These are phyloP conservation scores for Mimosa bimucronata DNA, from an alignment of 306 rosid species.

Conservation along the genomic window DNA sequence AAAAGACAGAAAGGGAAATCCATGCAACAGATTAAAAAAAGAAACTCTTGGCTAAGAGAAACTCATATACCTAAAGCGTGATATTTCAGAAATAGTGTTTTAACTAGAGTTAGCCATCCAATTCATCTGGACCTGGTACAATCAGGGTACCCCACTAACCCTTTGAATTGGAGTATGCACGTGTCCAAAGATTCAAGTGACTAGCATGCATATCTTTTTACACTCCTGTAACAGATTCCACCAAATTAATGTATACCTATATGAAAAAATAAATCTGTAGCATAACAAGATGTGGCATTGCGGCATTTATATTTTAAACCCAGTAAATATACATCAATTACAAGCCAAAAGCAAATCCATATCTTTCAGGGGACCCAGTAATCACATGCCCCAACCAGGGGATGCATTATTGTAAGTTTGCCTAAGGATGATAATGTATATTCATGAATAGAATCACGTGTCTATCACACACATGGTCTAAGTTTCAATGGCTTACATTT, in stretches of 20 bases:
- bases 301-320: not conserved
- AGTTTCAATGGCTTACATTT: constrained; percentile 57
- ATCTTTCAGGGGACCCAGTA: not conserved
- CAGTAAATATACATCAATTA: not conserved
- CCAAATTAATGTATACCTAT: not conserved
- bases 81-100: not conserved
- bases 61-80: not conserved
- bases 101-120: not conserved
- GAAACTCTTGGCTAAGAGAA: not conserved
- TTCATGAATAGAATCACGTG: constrained; percentile 13
- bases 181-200: not conserved
- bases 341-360: constrained; percentile 11
- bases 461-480: constrained; percentile 14
- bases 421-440: constrained; percentile 3
- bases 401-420: not conserved
- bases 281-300: not conserved
- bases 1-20: constrained; percentile 27
- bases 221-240: not conserved
- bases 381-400: not conserved
- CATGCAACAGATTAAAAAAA: not conserved
- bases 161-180: not conserved
- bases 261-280: not conserved
- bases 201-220: not conserved
- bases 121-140: not conserved
- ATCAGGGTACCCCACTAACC: not conserved